These are phyloP conservation scores for Talaromyces atroroseus DNA, from an alignment of 2,329 filamentous ascomycete species.

Conservation along the genomic window DNA sequence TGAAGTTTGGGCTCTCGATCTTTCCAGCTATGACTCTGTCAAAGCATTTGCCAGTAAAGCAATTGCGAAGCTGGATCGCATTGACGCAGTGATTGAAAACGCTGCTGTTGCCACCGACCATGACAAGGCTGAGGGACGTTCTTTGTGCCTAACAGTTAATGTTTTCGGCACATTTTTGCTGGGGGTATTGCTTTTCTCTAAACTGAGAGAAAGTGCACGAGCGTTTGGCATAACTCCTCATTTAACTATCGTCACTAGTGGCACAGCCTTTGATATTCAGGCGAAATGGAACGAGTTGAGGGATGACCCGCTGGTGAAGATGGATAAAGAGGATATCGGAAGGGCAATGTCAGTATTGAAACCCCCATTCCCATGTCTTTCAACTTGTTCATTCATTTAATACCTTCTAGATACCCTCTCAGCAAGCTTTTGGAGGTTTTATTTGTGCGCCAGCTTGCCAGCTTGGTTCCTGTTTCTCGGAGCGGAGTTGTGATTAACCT, in stretches of 20 bases:
- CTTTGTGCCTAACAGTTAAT: slow-evolving; percentile 21
- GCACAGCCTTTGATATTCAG: slow-evolving; percentile 14
- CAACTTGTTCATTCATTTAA: neutral
- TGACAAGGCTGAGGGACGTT: slow-evolving; percentile 19
- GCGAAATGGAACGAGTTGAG: slow-evolving; percentile 17
- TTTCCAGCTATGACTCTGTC: slow-evolving; percentile 25
- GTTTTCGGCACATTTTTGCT: slow-evolving; percentile 25
- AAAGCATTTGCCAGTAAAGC: slow-evolving; percentile 13
- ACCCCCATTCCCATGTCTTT: neutral
- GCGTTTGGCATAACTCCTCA: slow-evolving; percentile 18
- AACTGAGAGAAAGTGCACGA: slow-evolving; percentile 18
- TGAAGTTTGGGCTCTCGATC: slow-evolving; percentile 47
- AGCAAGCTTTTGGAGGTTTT: slow-evolving; percentile 33
- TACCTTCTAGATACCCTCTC: slow-evolving; percentile 23
- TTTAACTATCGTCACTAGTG: slow-evolving; percentile 19
- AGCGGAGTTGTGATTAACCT: slow-evolving; percentile 28
- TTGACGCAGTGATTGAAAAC: slow-evolving; percentile 18
- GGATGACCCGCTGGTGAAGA: slow-evolving; percentile 19
- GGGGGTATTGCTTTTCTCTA: slow-evolving; percentile 20
- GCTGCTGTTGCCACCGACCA: slow-evolving; percentile 8
- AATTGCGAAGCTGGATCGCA: slow-evolving; percentile 12
- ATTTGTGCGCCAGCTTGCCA: slow-evolving; percentile 25
- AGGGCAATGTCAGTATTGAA: slow-evolving; percentile 13
- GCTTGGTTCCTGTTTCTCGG: slow-evolving; percentile 18
- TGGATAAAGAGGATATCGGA: slow-evolving; percentile 14